phyloP scores from a whole-genome alignment of 371 early-diverging fungal species.

The Fennellomyces sp. region DNA sequence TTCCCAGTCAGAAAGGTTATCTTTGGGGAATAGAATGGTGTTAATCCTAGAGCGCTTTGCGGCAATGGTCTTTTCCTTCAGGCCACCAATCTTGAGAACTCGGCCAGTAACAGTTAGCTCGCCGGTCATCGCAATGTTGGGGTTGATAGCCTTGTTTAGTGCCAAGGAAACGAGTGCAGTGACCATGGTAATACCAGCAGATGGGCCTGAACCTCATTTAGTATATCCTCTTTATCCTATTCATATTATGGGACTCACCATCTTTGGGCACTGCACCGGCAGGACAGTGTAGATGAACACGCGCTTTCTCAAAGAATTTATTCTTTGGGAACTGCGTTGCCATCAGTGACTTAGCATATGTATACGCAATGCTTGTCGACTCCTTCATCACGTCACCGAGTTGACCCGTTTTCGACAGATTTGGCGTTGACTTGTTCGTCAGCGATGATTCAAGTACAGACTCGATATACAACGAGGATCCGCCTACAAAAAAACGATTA shows the following conservation, averaged over 20 bases:
- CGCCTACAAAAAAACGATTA: slow-evolving; percentile 58
- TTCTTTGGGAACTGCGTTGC: slow-evolving; percentile 77
- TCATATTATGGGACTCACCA: slow-evolving; percentile 50
- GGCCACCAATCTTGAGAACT: slow-evolving; percentile 95
- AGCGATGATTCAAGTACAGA: slow-evolving; percentile 85
- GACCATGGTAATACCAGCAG: slow-evolving; percentile 96
- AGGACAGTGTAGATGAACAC: slow-evolving; percentile 95
- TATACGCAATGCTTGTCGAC: slow-evolving; percentile 93
- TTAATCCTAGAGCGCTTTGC: slow-evolving; percentile 94
- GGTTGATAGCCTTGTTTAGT: slow-evolving; percentile 70
- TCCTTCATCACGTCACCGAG: slow-evolving; percentile 99
- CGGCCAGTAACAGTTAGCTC: slow-evolving; percentile 97
- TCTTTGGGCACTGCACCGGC: slow-evolving; percentile 98
- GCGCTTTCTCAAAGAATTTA: slow-evolving; percentile 87
- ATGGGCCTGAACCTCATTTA: slow-evolving; percentile 70
- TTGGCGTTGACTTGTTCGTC: slow-evolving; percentile 65
- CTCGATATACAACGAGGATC: slow-evolving; percentile 94
- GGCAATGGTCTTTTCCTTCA: slow-evolving; percentile 97
- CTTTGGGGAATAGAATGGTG: slow-evolving; percentile 87
- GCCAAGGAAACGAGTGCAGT: slow-evolving; percentile 92
- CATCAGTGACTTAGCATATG: slow-evolving; percentile 84
- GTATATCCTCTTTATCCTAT: not conserved
- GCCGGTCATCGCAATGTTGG: slow-evolving; percentile 96
- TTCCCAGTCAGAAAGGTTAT: slow-evolving; percentile 93
- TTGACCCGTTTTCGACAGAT: slow-evolving; percentile 87